phyloP scores from a whole-genome alignment of 768 basidiomycete genomes.

The Neoboletus brunneissimus region DNA sequence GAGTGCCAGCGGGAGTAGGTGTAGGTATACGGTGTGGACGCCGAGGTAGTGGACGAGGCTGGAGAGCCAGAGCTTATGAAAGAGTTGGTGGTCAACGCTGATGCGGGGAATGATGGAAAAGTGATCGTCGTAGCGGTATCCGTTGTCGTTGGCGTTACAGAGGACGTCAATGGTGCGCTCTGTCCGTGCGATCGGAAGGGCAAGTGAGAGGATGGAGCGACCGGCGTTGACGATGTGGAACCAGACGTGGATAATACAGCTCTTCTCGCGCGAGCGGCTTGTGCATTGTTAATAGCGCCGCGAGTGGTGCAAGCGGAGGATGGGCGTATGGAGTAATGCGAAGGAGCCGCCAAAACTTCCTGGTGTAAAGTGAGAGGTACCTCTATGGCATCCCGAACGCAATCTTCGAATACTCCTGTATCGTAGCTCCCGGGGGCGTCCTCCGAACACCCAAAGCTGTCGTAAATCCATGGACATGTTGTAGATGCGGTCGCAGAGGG shows the following conservation, averaged over 20 bases:
- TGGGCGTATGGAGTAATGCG: conserved; percentile 53
- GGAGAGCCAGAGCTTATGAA: neutral
- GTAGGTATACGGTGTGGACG: neutral
- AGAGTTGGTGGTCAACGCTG: neutral
- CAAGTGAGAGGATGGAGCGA: neutral
- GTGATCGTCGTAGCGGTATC: conserved; percentile 6
- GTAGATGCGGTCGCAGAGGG: conserved; percentile 46
- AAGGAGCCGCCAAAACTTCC: conserved; percentile 53
- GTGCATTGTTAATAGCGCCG: conserved; percentile 51
- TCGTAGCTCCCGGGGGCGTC: conserved; percentile 56
- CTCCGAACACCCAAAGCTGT: conserved; percentile 57
- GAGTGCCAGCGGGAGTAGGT: neutral
- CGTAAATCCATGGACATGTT: conserved; percentile 61
- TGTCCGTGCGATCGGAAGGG: neutral
- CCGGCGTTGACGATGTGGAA: neutral
- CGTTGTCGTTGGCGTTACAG: neutral
- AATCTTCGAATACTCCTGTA: conserved; percentile 47
- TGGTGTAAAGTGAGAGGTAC: conserved; percentile 64
- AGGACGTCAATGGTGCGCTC: neutral
- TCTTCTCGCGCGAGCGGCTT: conserved; percentile 29
- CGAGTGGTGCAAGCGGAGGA: conserved; percentile 58
- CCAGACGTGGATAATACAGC: conserved; percentile 17
- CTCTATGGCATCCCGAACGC: conserved; percentile 50
- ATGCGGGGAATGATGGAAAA: conserved; percentile 4
- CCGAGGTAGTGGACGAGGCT: neutral